These are phyloP conservation scores for Cercospora sp. DNA, from an alignment of 2,329 filamentous ascomycete species.

Conservation along the genomic window DNA sequence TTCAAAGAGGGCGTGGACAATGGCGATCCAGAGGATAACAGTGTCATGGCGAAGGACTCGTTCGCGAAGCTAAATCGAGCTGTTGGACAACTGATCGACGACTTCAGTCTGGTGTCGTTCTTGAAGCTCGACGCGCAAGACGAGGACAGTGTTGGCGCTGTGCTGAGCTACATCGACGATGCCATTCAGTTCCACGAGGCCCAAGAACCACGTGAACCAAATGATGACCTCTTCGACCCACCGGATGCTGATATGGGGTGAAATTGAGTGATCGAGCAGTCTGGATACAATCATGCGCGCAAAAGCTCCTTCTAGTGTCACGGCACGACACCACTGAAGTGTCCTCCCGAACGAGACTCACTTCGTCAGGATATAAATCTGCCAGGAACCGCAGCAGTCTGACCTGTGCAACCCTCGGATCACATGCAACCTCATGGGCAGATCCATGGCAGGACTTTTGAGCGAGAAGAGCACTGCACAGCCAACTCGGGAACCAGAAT, in stretches of 20 bases:
- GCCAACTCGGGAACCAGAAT: not conserved
- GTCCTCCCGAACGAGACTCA: not conserved
- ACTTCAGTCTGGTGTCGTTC: slow-evolving; percentile 97
- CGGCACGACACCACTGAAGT: not conserved
- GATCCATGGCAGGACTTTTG: not conserved
- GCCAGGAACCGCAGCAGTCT: not conserved
- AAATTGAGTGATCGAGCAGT: not conserved
- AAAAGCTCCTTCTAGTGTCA: not conserved
- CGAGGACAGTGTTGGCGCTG: slow-evolving; percentile 82
- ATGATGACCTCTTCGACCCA: slow-evolving; percentile 52
- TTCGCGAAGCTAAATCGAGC: slow-evolving; percentile 84
- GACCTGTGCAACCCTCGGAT: not conserved
- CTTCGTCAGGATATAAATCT: not conserved
- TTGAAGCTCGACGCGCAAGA: slow-evolving; percentile 84
- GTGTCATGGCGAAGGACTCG: slow-evolving; percentile 75
- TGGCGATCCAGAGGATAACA: slow-evolving; percentile 61
- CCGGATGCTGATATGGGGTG: slow-evolving; percentile 56
- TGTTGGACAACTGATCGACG: slow-evolving; percentile 88
- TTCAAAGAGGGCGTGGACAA: slow-evolving; percentile 46
- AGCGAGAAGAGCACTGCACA: not conserved
- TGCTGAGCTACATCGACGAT: slow-evolving; percentile 91
- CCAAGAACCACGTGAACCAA: slow-evolving; percentile 83
- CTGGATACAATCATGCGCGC: not conserved
- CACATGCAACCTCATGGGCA: not conserved
- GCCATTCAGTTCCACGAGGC: slow-evolving; percentile 91